Conservation (phyloP, 2,329 filamentous ascomycete species). For the Xylaria sp. region DNA sequence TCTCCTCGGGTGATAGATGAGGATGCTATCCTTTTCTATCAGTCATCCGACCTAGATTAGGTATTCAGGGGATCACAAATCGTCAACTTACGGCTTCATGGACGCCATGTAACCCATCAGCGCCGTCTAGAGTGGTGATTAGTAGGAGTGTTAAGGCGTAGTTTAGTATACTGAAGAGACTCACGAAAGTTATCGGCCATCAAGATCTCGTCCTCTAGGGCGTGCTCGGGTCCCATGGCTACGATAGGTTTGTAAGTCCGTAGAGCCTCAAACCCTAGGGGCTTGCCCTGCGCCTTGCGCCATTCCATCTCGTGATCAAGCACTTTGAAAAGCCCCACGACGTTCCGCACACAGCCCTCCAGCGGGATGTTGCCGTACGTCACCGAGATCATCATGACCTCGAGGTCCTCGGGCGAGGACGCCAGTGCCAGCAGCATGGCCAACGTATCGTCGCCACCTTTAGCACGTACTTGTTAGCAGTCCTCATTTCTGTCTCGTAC, state of each 20-base stretch:
- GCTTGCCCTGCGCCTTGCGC: conserved; percentile 75
- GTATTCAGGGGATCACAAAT: conserved; percentile 3
- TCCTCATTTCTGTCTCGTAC: not conserved
- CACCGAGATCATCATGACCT: conserved; percentile 85
- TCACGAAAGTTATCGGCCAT: conserved; percentile 89
- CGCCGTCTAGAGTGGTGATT: conserved; percentile 66
- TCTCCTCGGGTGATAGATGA: conserved; percentile 77
- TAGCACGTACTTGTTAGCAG: conserved; percentile 30
- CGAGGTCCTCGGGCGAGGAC: conserved; percentile 83
- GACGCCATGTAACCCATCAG: conserved; percentile 81
- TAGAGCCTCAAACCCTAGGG: conserved; percentile 78
- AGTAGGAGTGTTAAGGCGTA: conserved; percentile 13
- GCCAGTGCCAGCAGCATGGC: conserved; percentile 89
- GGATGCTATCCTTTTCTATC: conserved; percentile 64
- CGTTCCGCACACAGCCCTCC: conserved; percentile 87
- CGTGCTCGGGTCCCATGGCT: conserved; percentile 86
- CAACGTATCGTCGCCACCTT: conserved; percentile 90
- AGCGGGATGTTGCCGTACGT: conserved; percentile 96
- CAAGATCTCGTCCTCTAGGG: conserved; percentile 83
- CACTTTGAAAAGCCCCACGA: conserved; percentile 89
- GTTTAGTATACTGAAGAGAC: conserved; percentile 44
- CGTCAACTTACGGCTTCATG: conserved; percentile 64
- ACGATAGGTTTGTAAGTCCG: conserved; percentile 81
- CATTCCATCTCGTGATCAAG: conserved; percentile 89
- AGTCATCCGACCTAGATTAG: not conserved